Conservation (phyloP, 768 basidiomycete genomes). For the Tulasnella sp. region DNA sequence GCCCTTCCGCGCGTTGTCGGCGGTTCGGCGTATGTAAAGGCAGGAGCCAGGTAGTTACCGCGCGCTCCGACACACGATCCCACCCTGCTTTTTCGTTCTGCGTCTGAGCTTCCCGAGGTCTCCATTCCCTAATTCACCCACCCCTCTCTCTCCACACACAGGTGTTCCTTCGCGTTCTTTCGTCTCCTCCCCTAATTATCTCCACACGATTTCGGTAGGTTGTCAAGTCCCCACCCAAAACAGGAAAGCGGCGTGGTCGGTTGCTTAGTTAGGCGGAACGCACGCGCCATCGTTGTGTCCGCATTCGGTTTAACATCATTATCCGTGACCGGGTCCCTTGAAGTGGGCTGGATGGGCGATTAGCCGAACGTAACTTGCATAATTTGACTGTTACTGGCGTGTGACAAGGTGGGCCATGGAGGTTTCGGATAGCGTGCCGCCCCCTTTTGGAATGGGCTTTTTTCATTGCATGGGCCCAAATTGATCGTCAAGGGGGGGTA, state of each 20-base stretch:
- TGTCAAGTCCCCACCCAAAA: background rate
- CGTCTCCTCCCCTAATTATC: background rate
- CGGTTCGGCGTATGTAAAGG: constrained; percentile 12
- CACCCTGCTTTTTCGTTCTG: background rate
- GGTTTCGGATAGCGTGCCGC: background rate
- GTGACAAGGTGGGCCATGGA: background rate
- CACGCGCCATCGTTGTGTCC: background rate
- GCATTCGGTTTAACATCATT: background rate
- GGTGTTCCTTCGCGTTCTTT: background rate
- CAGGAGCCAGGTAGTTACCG: constrained; percentile 3
- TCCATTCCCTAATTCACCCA: constrained; percentile 15
- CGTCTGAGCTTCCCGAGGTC: constrained; percentile 10
- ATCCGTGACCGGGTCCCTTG: background rate
- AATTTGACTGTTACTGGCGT: background rate
- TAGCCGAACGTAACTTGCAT: background rate
- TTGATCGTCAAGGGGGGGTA: constrained; percentile 6
- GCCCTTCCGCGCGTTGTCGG: constrained; percentile 13
- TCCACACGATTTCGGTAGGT: constrained; percentile 1
- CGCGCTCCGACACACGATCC: constrained; percentile 14
- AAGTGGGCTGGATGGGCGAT: constrained; percentile 15
- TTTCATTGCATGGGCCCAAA: background rate
- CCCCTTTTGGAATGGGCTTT: background rate
- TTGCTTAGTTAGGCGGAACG: background rate
- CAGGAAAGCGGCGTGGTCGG: background rate
- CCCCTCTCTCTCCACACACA: background rate